A percentile compares a stretch with the other conserved stretches of the same genome.
These are phyloP conservation scores for Lactifluus echinatus DNA, from an alignment of 768 basidiomycete genomes.

Conservation along the genomic window DNA sequence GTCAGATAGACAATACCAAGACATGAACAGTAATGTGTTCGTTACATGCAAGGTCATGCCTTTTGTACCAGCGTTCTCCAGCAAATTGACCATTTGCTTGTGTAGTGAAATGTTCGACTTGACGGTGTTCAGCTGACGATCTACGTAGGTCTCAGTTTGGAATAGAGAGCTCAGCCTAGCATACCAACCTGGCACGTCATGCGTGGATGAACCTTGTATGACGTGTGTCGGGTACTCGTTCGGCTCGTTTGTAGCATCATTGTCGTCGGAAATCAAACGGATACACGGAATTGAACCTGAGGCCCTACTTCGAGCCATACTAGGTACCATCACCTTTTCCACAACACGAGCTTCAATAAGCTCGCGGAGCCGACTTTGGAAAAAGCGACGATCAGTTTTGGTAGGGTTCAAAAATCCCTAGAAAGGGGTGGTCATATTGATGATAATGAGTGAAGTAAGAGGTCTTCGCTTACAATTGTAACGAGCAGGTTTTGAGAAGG, in stretches of 20 bases:
- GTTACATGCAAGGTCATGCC: constrained; percentile 71
- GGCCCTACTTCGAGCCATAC: constrained; percentile 37
- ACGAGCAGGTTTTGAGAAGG: constrained; percentile 68
- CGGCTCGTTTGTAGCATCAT: constrained; percentile 18
- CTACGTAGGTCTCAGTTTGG: background rate
- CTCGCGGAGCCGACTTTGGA: constrained; percentile 64
- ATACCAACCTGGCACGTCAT: constrained; percentile 29
- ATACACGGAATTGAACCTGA: constrained; percentile 54
- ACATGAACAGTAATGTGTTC: constrained; percentile 9
- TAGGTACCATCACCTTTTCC: constrained; percentile 66
- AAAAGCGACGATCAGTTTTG: constrained; percentile 75
- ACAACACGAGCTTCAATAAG: constrained; percentile 65
- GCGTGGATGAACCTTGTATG: background rate
- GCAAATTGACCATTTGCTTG: constrained; percentile 65
- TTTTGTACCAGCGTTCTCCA: constrained; percentile 55
- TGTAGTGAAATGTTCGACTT: constrained; percentile 65
- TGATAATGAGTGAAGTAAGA: background rate
- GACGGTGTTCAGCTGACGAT: constrained; percentile 23
- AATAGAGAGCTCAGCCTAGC: background rate
- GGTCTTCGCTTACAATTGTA: constrained; percentile 48
- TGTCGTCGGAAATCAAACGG: constrained; percentile 46
- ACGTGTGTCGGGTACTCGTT: constrained; percentile 13
- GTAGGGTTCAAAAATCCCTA: constrained; percentile 72
- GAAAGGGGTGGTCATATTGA: background rate
- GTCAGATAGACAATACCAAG: background rate